Conservation (phyloP, 2,329 filamentous ascomycete genomes). For the Diaporthe citri region DNA sequence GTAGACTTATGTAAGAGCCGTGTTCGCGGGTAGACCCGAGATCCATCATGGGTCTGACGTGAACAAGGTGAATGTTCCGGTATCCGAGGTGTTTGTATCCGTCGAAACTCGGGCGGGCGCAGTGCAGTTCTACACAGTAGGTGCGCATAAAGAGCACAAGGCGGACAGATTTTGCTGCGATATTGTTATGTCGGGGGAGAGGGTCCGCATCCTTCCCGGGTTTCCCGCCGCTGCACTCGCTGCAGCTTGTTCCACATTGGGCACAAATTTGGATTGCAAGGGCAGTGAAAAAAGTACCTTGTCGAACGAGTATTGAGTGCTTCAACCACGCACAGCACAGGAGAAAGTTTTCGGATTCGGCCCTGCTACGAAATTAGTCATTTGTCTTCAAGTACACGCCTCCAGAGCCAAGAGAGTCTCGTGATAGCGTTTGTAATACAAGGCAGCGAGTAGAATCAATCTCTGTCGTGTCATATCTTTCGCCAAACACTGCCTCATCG, state of each 20-base stretch:
- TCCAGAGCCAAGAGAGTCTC: background rate
- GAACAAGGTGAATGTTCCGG: constrained; percentile 30
- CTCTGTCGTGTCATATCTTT: constrained; percentile 24
- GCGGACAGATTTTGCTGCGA: constrained; percentile 6
- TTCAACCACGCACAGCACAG: background rate
- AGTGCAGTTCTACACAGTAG: background rate
- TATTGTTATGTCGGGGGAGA: background rate
- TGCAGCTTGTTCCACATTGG: constrained; percentile 23
- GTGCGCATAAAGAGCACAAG: constrained; percentile 9
- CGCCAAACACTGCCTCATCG: constrained; percentile 20
- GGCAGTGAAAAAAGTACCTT: background rate
- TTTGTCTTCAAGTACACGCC: background rate
- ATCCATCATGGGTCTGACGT: constrained; percentile 19
- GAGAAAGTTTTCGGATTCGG: background rate
- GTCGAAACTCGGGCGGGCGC: constrained; percentile 19
- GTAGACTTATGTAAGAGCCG: constrained; percentile 30
- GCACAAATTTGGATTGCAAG: constrained; percentile 31
- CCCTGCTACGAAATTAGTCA: constrained; percentile 4
- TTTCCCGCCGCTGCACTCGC: constrained; percentile 23
- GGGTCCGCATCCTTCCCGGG: constrained; percentile 15
- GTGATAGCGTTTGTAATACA: background rate
- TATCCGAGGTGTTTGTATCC: constrained; percentile 16
- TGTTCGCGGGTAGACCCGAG: constrained; percentile 28
- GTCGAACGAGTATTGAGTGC: background rate
- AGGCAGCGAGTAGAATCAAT: background rate